Evolutionary conservation across 495 filamentous ascomycete species (phyloP), one percentile per base, ranked within the genome.

Genomic region (Aspergillus campestris): DNA sequence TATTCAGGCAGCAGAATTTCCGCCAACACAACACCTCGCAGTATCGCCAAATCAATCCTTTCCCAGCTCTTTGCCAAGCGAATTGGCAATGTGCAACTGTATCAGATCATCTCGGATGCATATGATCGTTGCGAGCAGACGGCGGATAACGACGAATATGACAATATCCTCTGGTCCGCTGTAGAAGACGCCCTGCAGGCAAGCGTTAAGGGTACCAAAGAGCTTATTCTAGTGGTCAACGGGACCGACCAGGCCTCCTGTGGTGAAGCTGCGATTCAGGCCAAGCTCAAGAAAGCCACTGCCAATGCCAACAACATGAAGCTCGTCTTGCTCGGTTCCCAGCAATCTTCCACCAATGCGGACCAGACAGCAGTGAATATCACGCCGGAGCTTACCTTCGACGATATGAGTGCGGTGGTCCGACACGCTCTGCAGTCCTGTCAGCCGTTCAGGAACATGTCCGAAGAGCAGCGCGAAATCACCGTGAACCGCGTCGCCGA

Each of bases 31-130:
- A 50, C 50, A 9, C 53, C 56, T n/a, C 36, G 42, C n/a, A 50
- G 46, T 11, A 42, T 55, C 27, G 58, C 47, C 5, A 66, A 65
- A 44, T 56, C 59, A 1, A 62, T 69, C 29, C 53, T 69, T 7
- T 57, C 46, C 14, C 65, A 69, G 45, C 50, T 69, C 1, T 69
- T 69, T 39, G 56, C 59, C 30, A 61, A 57, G 49, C 56, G 61
- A 12, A 66, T 69, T 42, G 65, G 65, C 1, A 69, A 69, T 32
- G 48, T 65, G 8, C 53, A 53, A 4, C 55, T 69, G 1, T 58
- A 66, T 30, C 52, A 60, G 14, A 64, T 62, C n/a, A 51, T 69
- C 5, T 44, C 50, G 0, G 59, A 66, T 31, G 55, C 65, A 18
- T 65, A 62, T 11, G 52, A 58, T 18, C 55, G 48, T 10, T 58